Evolutionary conservation across 2,329 filamentous ascomycete genomes (phyloP).

Genomic region (Alternaria sp.): DNA sequence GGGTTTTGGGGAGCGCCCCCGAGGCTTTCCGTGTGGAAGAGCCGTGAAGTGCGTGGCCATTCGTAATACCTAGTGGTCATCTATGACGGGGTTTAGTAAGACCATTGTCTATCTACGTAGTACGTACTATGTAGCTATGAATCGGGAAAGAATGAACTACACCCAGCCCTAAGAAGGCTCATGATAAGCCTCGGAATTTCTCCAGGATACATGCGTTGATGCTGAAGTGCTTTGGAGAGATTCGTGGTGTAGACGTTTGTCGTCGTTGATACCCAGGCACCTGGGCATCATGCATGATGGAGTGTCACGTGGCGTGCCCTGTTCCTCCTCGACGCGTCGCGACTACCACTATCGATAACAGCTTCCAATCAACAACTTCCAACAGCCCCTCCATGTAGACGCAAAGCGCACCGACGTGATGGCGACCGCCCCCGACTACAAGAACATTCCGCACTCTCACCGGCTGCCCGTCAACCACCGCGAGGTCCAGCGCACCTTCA

Average conservation of each 20-base stretch:
- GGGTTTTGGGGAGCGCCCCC: neutral
- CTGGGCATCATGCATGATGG: neutral
- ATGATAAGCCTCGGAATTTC: neutral
- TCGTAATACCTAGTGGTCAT: neutral
- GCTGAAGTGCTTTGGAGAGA: neutral
- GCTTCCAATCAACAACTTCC: conserved; percentile 25
- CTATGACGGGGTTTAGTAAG: conserved; percentile 1
- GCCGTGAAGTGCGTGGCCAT: neutral
- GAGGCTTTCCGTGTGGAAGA: neutral
- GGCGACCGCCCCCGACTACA: conserved; percentile 74
- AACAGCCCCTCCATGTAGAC: conserved; percentile 40
- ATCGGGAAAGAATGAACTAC: neutral
- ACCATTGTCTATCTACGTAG: neutral
- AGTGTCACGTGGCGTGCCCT: conserved; percentile 26
- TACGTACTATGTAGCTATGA: neutral
- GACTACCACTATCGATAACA: conserved; percentile 35
- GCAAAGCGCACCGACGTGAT: conserved; percentile 39
- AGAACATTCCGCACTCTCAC: conserved; percentile 74
- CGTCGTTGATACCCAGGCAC: neutral
- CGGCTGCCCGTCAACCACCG: conserved; percentile 72
- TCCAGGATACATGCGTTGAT: neutral
- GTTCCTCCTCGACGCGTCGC: conserved; percentile 21
- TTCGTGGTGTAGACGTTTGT: neutral
- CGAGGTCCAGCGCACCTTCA: conserved; percentile 71
- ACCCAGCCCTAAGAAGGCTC: neutral